A percentile compares a stretch with the other conserved stretches of the same genome.
phyloP scores from a whole-genome alignment of 805 yeast genomes.

The Jamesozyma rosinii region DNA sequence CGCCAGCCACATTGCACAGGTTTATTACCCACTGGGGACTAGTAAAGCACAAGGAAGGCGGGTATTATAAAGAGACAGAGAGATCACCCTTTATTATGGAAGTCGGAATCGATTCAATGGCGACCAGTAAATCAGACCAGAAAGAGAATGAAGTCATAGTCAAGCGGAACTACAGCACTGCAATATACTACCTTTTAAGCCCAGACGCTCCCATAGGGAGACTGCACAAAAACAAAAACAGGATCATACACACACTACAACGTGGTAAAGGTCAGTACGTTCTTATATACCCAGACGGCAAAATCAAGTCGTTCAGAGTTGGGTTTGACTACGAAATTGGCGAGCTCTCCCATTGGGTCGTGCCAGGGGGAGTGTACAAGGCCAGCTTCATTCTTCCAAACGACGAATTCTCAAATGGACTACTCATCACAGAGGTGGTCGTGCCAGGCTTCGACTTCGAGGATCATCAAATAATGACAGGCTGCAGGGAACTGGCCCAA shows the following conservation, averaged over 20 bases:
- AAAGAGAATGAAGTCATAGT: slow-evolving; percentile 5
- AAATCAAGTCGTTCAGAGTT: slow-evolving; percentile 40
- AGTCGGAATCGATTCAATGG: slow-evolving; percentile 16
- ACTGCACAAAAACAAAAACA: slow-evolving; percentile 42
- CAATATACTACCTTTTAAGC: slow-evolving; percentile 45
- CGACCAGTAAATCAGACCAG: slow-evolving; percentile 9
- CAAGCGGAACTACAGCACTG: slow-evolving; percentile 38
- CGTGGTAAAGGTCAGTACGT: slow-evolving; percentile 50
- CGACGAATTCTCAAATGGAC: slow-evolving; percentile 31
- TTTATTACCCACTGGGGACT: slow-evolving; percentile 33
- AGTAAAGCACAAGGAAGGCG: slow-evolving; percentile 46
- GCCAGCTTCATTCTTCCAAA: slow-evolving; percentile 43
- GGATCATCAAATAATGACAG: slow-evolving; percentile 41
- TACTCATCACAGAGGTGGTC: slow-evolving; percentile 48
- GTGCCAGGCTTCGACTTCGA: slow-evolving; percentile 53
- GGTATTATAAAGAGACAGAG: slow-evolving; percentile 49
- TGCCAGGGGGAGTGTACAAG: slow-evolving; percentile 52
- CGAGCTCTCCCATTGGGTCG: slow-evolving; percentile 52
- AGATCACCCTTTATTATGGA: slow-evolving; percentile 39
- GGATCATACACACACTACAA: slow-evolving; percentile 48
- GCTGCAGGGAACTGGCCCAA: slow-evolving; percentile 24
- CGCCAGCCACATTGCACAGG: slow-evolving; percentile 14
- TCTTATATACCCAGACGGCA: slow-evolving; percentile 42
- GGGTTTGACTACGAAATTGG: slow-evolving; percentile 42
- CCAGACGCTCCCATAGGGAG: slow-evolving; percentile 44